These are phyloP conservation scores for Pestalotiopsis sp. DNA, from an alignment of 2,329 filamentous ascomycete genomes.

Conservation along the genomic window DNA sequence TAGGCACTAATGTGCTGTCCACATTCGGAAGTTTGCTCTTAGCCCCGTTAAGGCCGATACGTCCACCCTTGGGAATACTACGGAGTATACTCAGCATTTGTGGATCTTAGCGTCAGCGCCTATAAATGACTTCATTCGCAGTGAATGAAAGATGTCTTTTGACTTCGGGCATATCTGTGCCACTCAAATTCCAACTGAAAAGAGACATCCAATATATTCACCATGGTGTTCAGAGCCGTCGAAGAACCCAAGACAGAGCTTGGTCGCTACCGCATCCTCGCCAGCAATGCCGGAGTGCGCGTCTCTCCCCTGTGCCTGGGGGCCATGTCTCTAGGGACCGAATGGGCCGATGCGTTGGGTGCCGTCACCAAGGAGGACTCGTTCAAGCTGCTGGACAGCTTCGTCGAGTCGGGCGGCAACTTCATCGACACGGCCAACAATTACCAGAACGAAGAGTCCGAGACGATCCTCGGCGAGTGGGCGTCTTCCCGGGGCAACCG, in stretches of 20 bases:
- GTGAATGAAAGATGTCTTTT: not conserved
- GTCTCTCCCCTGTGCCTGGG: constrained; percentile 57
- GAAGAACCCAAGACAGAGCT: constrained; percentile 49
- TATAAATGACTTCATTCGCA: accelerated
- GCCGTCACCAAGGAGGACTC: constrained; percentile 55
- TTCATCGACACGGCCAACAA: constrained; percentile 68
- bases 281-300: constrained; percentile 50
- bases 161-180: not conserved
- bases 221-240: constrained; percentile 20
- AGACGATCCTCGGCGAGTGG: constrained; percentile 62
- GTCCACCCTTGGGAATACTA: too few species aligned
- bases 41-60: too few species aligned
- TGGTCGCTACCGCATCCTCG: constrained; percentile 54
- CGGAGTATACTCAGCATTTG: not conserved
- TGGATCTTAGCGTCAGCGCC: not conserved
- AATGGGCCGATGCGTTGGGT: constrained; percentile 50
- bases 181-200: not conserved
- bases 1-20: too few species aligned
- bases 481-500: constrained; percentile 51
- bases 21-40: too few species aligned
- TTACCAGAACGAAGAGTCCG: constrained; percentile 62
- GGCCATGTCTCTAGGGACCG: constrained; percentile 54
- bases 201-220: not conserved
- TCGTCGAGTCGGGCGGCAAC: constrained; percentile 61
- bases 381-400: constrained; percentile 62